phyloP scores from a whole-genome alignment of 2,329 filamentous ascomycete species.

The Diaporthe sp. region DNA sequence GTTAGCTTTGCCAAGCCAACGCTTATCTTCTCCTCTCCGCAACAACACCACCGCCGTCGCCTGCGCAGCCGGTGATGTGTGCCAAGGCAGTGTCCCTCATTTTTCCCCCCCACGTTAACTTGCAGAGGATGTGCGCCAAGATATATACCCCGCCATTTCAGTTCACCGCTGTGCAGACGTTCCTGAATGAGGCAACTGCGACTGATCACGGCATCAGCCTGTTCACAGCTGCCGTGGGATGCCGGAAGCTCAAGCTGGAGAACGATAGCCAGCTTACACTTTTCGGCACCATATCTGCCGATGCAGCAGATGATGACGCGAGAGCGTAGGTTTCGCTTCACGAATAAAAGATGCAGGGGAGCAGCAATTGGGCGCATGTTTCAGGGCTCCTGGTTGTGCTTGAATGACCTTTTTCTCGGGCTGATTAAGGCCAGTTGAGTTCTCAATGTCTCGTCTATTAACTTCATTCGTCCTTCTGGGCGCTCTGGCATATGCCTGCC shows the following conservation, averaged over 20 bases:
- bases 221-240: neutral
- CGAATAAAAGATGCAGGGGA: slow-evolving; percentile 2
- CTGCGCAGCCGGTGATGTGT: neutral
- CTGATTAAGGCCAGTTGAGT: neutral
- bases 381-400: neutral
- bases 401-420: neutral
- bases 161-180: slow-evolving; percentile 8
- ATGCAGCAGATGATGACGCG: neutral
- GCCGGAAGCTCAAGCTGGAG: neutral
- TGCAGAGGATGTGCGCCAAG: neutral
- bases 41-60: slow-evolving; percentile 1
- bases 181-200: slow-evolving; percentile 25
- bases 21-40: slow-evolving; percentile 7
- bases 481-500: slow-evolving; percentile 17
- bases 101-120: neutral
- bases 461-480: neutral
- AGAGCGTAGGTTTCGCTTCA: neutral
- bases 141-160: slow-evolving; percentile 17
- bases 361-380: neutral
- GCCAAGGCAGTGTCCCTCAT: slow-evolving; percentile 25
- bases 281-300: slow-evolving; percentile 12
- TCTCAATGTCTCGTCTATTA: neutral
- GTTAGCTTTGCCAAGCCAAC: neutral
- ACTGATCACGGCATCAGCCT: slow-evolving; percentile 4
- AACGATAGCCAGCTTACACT: neutral